Evolutionary conservation across 805 yeast genomes (phyloP), one percentile per base, ranked within the genome.

Genomic region (Candida stauntonica): DNA sequence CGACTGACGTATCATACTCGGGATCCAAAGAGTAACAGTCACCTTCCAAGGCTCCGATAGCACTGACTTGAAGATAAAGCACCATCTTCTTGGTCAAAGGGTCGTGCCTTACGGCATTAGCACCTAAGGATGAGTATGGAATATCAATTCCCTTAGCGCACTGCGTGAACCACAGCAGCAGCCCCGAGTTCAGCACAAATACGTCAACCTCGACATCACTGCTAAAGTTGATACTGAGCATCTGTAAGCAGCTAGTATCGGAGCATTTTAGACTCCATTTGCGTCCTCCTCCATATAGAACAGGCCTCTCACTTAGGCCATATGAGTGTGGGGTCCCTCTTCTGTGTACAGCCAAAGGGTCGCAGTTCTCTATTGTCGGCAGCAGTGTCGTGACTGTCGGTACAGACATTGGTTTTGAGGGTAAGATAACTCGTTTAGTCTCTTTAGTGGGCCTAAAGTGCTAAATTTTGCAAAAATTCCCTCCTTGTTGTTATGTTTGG

Each of bases 241-340:
- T 7, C 11, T 21, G 24, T 8, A 21, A 11, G 32, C 1, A 46
- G 45, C 13, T 48, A 38, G 26, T 33, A 42, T 44, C 46, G 5
- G 50, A 41, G 11, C 49, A 33, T 11, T 29, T 27, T 4, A 55
- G 39, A 1, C 50, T 33, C 47, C 67, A 52, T 18, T 64, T 59
- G 21, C 71, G 54, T 1, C 73, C 72, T 4, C 73, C 73, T 4
- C 69, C 73, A 33, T 58, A 60, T 15, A 67, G 46, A 1, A 67
- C 46, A 1, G 64, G 61, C n/a, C 47, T 39, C 17, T 60, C 63
- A 13, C 46, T 45, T 12, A 48, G 31, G 6, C 56, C 41, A 41
- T 46, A 46, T 11, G 35, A 26, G 27, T 33, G 40, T 15, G 52
- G 57, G 1, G 55, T 42, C 3, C 46, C 40, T 4, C 36, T 32